Base-by-base conservation (phyloP, 2,329 filamentous ascomycete species). In the Colletotrichum falcatum region DNA sequence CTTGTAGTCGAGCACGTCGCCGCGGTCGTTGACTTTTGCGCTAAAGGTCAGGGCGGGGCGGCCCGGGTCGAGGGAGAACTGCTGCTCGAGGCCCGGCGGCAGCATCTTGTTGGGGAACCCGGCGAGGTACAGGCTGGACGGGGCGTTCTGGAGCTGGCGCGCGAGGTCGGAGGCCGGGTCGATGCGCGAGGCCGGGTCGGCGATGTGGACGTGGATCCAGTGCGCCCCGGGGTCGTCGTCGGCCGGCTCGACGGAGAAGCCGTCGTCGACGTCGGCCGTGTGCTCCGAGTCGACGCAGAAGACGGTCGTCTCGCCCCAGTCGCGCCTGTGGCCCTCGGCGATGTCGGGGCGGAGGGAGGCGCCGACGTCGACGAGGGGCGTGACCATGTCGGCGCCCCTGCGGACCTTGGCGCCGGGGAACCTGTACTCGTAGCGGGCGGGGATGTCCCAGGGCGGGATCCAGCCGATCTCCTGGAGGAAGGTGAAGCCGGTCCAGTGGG, bases 181-280 rank as follows among this genome's bases (percentile, higher is more conserved):
- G 72, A 96, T 89, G 69, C 88, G 88, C 6, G 93, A 92, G 2
- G 91, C 91, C 11, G 93, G 93, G 76, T 96, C 94, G 18, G 94
- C 93, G 51, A 92, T 87, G 78, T 96, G 93, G 39, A 94, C 81
- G 76, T 94, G 92, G 37, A 95, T 83, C 93, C 93, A 96, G 75
- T 88, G 89, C 73, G 92, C 85, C 61, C 84, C 77, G 26, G 84
- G 72, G 23, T 79, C 82, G 23, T 79, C 82, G 5, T 83, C 80
- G 1, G 90, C 87, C 55, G 80, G 78, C 76, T 94, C 90, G 9
- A 96, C 76, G 0, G 93, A 95, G 11, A 97, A 81, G 1, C 91
- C 93, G 77, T 97, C 93, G 74, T 97, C 93, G 68, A 96, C 92
- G 74, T 95, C 90, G 35, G 86, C 83, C 0, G 94, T 92, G 44